Evolutionary conservation across 306 rosid species (phyloP).

Genomic region (Aeschynomene evenia): DNA sequence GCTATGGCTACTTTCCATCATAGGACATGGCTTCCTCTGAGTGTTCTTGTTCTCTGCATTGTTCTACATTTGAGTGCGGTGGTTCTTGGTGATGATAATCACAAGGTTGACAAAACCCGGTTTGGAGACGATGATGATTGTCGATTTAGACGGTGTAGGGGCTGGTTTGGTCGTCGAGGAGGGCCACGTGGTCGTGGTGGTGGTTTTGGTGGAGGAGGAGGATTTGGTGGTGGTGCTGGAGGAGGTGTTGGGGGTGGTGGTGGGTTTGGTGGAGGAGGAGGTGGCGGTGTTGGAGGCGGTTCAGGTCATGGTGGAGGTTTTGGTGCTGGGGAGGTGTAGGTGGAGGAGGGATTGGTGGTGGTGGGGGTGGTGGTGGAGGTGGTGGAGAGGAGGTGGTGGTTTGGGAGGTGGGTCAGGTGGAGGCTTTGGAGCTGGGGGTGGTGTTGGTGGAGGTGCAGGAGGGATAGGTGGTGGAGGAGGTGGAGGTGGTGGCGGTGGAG

Average conservation of each 20-base stretch:
- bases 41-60: slow-evolving; percentile 51
- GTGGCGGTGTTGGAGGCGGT: slow-evolving; percentile 40
- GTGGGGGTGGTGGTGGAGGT: slow-evolving; percentile 33
- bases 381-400: slow-evolving; percentile 28
- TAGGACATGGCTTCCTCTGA: slow-evolving; percentile 48
- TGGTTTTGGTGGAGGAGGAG: slow-evolving; percentile 32
- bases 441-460: slow-evolving; percentile 39
- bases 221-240: slow-evolving; percentile 28
- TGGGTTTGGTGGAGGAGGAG: slow-evolving; percentile 35
- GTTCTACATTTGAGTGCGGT: slow-evolving; percentile 50
- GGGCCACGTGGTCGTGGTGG: slow-evolving; percentile 32
- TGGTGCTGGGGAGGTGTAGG: slow-evolving; percentile 45
- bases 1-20: slow-evolving; percentile 39
- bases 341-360: slow-evolving; percentile 33
- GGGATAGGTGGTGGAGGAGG: slow-evolving; percentile 39
- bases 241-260: slow-evolving; percentile 35
- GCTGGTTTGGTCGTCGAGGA: slow-evolving; percentile 50
- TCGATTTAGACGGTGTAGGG: slow-evolving; percentile 46
- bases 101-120: slow-evolving; percentile 44
- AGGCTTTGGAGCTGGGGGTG: slow-evolving; percentile 41
- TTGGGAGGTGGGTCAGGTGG: slow-evolving; percentile 44
- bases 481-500: slow-evolving; percentile 51
- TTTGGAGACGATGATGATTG: slow-evolving; percentile 53
- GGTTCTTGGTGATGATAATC: slow-evolving; percentile 60
- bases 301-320: slow-evolving; percentile 41